These are phyloP conservation scores for Pestalotiopsis sp. DNA, from an alignment of 2,329 filamentous ascomycete genomes.

Conservation along the genomic window DNA sequence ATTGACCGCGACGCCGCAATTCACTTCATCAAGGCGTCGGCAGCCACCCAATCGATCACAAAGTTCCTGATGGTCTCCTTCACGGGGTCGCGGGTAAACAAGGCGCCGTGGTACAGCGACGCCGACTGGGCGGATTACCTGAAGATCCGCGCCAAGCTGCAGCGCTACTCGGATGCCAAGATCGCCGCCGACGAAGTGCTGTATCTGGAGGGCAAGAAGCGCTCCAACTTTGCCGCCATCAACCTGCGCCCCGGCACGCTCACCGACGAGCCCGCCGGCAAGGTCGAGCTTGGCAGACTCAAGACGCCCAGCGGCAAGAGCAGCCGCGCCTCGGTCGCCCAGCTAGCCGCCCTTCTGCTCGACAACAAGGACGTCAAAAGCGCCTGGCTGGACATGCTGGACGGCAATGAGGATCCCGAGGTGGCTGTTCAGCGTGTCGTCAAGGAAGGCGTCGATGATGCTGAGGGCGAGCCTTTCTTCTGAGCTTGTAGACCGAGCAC, in stretches of 20 bases:
- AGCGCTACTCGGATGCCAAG: constrained; percentile 63
- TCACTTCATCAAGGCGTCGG: constrained; percentile 63
- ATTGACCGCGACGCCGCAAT: constrained; percentile 60
- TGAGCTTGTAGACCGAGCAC: constrained; percentile 23
- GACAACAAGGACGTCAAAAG: constrained; percentile 49
- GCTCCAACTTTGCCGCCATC: constrained; percentile 48
- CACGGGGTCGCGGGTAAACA: constrained; percentile 51
- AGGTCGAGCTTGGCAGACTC: constrained; percentile 50
- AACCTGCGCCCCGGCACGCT: constrained; percentile 55
- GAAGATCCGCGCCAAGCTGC: constrained; percentile 46
- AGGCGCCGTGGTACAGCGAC: constrained; percentile 57
- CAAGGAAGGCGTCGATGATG: constrained; percentile 50
- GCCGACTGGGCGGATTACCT: constrained; percentile 46
- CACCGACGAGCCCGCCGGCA: constrained; percentile 50
- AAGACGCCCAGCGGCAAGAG: constrained; percentile 40
- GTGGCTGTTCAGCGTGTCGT: constrained; percentile 52
- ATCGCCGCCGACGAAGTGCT: constrained; percentile 61
- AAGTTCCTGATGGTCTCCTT: constrained; percentile 70
- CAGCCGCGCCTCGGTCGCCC: constrained; percentile 62
- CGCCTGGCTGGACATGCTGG: constrained; percentile 57
- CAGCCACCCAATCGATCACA: constrained; percentile 53
- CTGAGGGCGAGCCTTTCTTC: constrained; percentile 52
- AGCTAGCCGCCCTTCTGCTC: constrained; percentile 58
- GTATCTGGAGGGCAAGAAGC: constrained; percentile 48
- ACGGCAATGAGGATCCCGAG: constrained; percentile 52